These are phyloP conservation scores for Ascoidea asiatica DNA, from an alignment of 805 yeast species.

Conservation along the genomic window DNA sequence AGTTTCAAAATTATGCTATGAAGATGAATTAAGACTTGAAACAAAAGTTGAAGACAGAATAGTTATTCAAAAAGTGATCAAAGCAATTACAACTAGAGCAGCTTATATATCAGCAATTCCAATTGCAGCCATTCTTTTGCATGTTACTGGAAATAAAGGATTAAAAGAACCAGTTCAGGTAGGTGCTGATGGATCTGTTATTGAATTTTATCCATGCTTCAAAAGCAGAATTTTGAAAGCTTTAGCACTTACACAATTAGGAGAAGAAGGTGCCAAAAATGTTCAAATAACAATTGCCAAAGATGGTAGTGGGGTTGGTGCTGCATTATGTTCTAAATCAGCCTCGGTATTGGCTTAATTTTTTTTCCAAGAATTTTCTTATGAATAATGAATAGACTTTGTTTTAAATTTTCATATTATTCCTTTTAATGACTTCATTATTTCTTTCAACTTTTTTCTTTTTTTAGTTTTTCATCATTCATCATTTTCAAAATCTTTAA, in stretches of 20 bases:
- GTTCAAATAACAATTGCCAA: slow-evolving; percentile 71
- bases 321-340: slow-evolving; percentile 71
- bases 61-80: slow-evolving; percentile 59
- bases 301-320: slow-evolving; percentile 97
- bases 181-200: slow-evolving; percentile 92
- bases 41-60: slow-evolving; percentile 60
- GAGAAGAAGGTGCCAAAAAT: slow-evolving; percentile 62
- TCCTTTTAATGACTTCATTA: no score
- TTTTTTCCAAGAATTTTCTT: not conserved
- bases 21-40: slow-evolving; percentile 54
- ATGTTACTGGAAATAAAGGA: slow-evolving; percentile 27
- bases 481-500: no score
- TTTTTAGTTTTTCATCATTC: no score
- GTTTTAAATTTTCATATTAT: no score
- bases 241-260: slow-evolving; percentile 52
- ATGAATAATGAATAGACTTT: not conserved
- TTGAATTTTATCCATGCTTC: slow-evolving; percentile 88
- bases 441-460: no score
- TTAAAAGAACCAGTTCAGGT: slow-evolving; percentile 68
- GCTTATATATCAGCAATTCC: slow-evolving; percentile 85
- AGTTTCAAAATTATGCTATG: slow-evolving; percentile 55
- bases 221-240: slow-evolving; percentile 73
- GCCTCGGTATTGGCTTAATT: not conserved
- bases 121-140: slow-evolving; percentile 63
- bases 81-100: slow-evolving; percentile 78